Percentiles rank a stretch among this genome's conserved stretches.
Conservation (phyloP, 495 filamentous ascomycete genomes). For the Lentithecium fluviatile region DNA sequence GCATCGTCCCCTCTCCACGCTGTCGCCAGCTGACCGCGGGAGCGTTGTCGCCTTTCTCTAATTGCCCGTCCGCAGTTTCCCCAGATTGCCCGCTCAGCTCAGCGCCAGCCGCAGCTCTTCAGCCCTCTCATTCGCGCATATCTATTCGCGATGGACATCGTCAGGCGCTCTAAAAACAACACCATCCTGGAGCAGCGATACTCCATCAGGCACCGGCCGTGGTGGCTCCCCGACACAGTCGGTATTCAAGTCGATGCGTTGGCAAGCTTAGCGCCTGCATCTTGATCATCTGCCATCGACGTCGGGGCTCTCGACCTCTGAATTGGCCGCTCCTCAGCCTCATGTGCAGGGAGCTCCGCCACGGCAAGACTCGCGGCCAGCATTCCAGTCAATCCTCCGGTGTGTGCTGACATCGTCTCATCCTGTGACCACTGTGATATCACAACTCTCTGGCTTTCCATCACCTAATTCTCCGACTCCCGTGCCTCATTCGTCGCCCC, state of each 20-base stretch:
- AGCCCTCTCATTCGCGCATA: too few relatives aligned
- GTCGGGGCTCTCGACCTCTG: conserved; percentile 27
- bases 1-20: neutral
- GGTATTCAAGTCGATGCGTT: conserved; percentile 34
- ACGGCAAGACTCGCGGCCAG: conserved; percentile 35
- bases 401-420: conserved; percentile 29
- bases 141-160: neutral
- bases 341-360: conserved; percentile 30
- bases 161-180: conserved; percentile 32
- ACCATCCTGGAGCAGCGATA: conserved; percentile 11
- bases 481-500: conserved; percentile 26
- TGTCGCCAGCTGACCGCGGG: too few relatives aligned
- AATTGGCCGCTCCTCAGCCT: conserved; percentile 33
- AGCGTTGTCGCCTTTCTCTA: too few relatives aligned
- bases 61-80: conserved; percentile 3
- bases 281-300: conserved; percentile 32
- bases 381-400: conserved; percentile 38
- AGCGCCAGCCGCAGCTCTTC: conserved; percentile 9
- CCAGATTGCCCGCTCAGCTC: conserved; percentile 20
- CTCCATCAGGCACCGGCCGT: conserved; percentile 33
- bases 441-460: conserved; percentile 4
- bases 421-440: conserved; percentile 36
- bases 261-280: conserved; percentile 30
- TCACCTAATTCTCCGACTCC: conserved; percentile 31
- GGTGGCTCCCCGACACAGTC: conserved; percentile 18